Conservation (phyloP, 164 flowering plant genomes). For the Brasenia schreberi region DNA sequence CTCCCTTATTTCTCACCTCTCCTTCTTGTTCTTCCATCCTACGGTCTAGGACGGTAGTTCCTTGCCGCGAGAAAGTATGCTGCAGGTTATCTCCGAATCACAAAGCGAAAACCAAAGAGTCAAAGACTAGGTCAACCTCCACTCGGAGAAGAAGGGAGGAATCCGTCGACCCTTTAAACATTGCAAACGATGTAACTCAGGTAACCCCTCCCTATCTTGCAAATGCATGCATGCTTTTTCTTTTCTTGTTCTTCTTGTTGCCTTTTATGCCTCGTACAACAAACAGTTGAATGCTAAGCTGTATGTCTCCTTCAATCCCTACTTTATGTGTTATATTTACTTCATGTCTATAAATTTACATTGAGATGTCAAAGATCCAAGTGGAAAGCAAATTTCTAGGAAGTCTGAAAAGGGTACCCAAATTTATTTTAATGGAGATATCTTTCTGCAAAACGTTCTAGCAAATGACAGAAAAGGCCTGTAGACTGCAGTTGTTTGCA, state of each 20-base stretch:
- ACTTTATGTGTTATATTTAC: neutral
- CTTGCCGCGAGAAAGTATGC: too few relatives aligned
- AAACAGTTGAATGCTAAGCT: neutral
- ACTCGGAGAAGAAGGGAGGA: constrained; percentile 3
- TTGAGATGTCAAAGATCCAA: neutral
- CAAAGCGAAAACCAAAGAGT: too few relatives aligned
- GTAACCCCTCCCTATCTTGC: constrained; percentile 10
- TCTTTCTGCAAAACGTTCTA: neutral
- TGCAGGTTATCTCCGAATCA: too few relatives aligned
- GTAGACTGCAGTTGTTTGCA: constrained; percentile 11
- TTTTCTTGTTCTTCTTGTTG: too few relatives aligned
- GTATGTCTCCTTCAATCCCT: neutral
- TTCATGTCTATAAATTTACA: too few relatives aligned
- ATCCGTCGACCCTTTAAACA: constrained; percentile 39
- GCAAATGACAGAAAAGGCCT: neutral
- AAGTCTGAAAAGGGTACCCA: neutral
- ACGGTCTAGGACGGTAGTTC: too few relatives aligned
- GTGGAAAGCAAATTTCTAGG: neutral
- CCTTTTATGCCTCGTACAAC: too few relatives aligned
- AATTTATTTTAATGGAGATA: neutral
- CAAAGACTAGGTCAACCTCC: neutral
- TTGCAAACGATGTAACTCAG: constrained; percentile 79
- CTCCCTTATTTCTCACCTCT: too few relatives aligned
- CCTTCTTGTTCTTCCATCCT: too few relatives aligned
- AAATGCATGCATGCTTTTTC: neutral